Evolutionary conservation across 345 rosid species (phyloP).

Genomic region (Camelina laxa): DNA sequence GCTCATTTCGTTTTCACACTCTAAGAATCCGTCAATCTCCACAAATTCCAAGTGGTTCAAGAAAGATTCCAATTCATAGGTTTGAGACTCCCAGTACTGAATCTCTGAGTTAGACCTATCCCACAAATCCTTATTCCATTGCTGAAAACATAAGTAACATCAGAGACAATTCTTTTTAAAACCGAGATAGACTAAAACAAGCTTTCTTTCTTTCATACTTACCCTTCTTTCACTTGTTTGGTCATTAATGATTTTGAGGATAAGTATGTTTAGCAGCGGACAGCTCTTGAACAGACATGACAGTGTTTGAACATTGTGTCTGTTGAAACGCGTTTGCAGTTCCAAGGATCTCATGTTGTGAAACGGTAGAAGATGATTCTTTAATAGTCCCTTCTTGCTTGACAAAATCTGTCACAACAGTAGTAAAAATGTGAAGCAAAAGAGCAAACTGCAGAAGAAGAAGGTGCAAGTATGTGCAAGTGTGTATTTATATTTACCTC

Average conservation of each 20-base stretch:
- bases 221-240: conserved; percentile 64
- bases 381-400: conserved; percentile 43
- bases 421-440: conserved; percentile 6
- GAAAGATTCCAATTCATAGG: conserved; percentile 55
- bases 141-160: conserved; percentile 46
- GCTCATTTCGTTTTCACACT: conserved; percentile 77
- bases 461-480: background rate
- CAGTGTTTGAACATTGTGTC: conserved; percentile 54
- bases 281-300: conserved; percentile 68
- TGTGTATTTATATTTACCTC: conserved; percentile 55
- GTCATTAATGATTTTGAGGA: conserved; percentile 60
- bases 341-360: conserved; percentile 60
- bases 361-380: conserved; percentile 50
- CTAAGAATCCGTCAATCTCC: conserved; percentile 74
- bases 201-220: conserved; percentile 26
- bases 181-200: background rate
- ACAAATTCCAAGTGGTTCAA: conserved; percentile 63
- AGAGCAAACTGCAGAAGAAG: conserved; percentile 27
- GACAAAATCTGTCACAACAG: conserved; percentile 60
- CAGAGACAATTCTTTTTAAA: background rate
- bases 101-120: conserved; percentile 58
- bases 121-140: conserved; percentile 83
- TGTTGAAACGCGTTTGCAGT: conserved; percentile 59
- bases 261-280: conserved; percentile 60
- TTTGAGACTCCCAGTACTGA: conserved; percentile 73